Conservation (phyloP, 176 grass and related monocot genomes). For the Zea mays region Zm-B73-REFERENCE-NAM-5.0 NC_050102.1:152980501-152981000, state of each 20-base stretch:
- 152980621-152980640: background rate
- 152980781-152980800: conserved; percentile 96
- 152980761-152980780: conserved; percentile 95
- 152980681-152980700: conserved; percentile 14
- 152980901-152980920: conserved; percentile 88
- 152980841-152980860: conserved; percentile 98
- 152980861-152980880: conserved; percentile 65
- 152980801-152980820: conserved; percentile 84
- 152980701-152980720: conserved; percentile 21
- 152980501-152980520: conserved; percentile 33
- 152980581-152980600: conserved; percentile 16
- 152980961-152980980: conserved; percentile 99
- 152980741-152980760: conserved; percentile 85
- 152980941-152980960: conserved; percentile 86
- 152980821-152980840: conserved; percentile 90
- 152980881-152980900: conserved; percentile 97
- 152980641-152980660: conserved; percentile 18
- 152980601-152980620: conserved; percentile 5
- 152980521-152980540: conserved; percentile 26
- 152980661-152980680: conserved; percentile 22
- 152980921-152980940: conserved; percentile 88
- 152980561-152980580: background rate
- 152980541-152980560: conserved; percentile 17
- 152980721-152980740: conserved; percentile 73
- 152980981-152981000: conserved; percentile 84